Evolutionary conservation across 495 filamentous ascomycete genomes (phyloP).

Genomic region (Cercophora scortea): DNA sequence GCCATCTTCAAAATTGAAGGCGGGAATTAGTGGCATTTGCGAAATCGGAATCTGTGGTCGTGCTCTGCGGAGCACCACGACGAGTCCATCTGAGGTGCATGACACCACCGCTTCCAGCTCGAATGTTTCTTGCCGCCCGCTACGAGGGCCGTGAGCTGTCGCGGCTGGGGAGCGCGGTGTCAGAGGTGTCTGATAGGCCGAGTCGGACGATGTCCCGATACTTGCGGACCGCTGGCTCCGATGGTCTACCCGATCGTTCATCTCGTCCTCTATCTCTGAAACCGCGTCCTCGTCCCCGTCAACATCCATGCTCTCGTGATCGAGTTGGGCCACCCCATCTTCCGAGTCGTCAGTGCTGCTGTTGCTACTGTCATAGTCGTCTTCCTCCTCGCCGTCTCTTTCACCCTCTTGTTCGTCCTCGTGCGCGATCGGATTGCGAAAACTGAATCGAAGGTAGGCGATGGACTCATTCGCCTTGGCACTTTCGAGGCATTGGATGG

Average conservation of each 20-base stretch:
- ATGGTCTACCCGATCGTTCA: background rate
- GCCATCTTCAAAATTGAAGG: conserved; percentile 52
- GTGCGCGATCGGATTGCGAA: conserved; percentile 58
- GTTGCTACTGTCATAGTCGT: background rate
- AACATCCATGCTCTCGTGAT: conserved; percentile 25
- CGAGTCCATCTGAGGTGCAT: conserved; percentile 82
- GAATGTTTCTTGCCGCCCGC: conserved; percentile 17
- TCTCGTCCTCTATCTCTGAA: too few species aligned
- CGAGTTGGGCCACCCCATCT: conserved; percentile 7
- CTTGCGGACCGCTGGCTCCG: background rate
- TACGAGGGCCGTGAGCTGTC: background rate
- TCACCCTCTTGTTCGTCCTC: conserved; percentile 17
- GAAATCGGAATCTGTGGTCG: conserved; percentile 58
- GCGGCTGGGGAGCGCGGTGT: conserved; percentile 4
- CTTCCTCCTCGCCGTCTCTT: conserved; percentile 8
- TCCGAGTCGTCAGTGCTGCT: conserved; percentile 14
- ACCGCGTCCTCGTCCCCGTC: conserved; percentile 9
- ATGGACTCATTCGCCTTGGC: conserved; percentile 93
- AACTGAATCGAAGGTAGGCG: conserved; percentile 87
- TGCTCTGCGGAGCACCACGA: conserved; percentile 73
- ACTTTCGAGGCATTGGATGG: conserved; percentile 68
- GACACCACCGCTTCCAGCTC: conserved; percentile 86
- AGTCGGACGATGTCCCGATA: too few species aligned
- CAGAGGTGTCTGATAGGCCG: background rate
- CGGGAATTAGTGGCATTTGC: conserved; percentile 35